These are phyloP conservation scores for Ceratocystis papillata DNA, from an alignment of 2,329 filamentous ascomycete genomes.

Conservation along the genomic window DNA sequence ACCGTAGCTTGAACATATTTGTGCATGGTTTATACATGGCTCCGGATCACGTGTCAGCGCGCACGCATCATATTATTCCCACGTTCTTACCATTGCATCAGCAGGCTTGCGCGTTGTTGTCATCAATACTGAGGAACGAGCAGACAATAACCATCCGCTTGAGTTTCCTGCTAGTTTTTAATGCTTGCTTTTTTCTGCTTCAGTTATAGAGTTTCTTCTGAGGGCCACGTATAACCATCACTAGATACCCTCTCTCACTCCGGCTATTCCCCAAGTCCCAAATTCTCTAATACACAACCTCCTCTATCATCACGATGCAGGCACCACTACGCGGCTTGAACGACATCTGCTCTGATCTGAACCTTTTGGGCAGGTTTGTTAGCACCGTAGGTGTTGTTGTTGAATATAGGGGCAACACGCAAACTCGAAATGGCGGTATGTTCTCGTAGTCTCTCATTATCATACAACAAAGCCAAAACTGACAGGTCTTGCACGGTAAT, in stretches of 20 bases:
- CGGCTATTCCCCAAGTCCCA: not conserved
- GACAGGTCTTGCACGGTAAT: not conserved
- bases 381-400: not conserved
- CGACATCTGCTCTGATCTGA: not conserved
- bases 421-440: not conserved
- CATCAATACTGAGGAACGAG: no score
- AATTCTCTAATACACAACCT: not conserved
- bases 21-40: no score
- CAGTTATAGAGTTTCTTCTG: not conserved
- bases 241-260: not conserved
- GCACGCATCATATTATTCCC: no score
- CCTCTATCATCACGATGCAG: not conserved
- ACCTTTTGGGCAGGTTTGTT: not conserved
- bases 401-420: not conserved
- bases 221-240: not conserved
- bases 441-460: not conserved
- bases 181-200: not conserved
- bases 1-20: no score
- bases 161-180: not conserved
- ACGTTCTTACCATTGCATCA: no score
- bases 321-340: not conserved
- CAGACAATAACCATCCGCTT: no score
- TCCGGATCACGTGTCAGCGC: no score
- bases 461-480: conserved; percentile 2
- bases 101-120: no score